Evolutionary conservation across 1,284 basidiomycete genomes (phyloP), one percentile per base, ranked within the genome.

Genomic region (Sporisorium reilianum): DNA sequence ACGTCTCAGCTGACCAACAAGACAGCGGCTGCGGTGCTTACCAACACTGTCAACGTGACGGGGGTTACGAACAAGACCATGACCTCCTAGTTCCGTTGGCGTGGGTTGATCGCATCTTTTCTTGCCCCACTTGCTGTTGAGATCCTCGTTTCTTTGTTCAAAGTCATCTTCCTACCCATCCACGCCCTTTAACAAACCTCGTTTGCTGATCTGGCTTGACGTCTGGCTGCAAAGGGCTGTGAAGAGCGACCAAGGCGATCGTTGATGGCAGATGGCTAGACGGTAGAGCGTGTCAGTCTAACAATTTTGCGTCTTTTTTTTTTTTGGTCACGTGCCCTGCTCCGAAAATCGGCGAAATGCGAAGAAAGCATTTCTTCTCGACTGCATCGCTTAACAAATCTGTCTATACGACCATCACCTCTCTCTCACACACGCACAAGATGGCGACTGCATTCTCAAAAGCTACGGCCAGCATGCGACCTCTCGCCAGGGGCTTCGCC

Each of bases 401-500:
- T 12, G 18, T 26, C 44, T 5, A 45, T 14, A 41, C 7, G n/a
- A 41, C 9, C 38, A 41, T 41, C 38, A 41, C 36, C 38, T 20
- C 36, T 18, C 16, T 9, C 38, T 9, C 16, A 38, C 14, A 38
- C 36, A 38, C 36, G n/a, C 8, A 38, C 38, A 8, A n/a, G n/a
- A 41, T 41, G 38, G 44, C 44, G 44, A 26, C 4, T 6, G 26
- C 44, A 45, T 14, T 26, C 3, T 12, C 44, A 26, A 45, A 45
- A 25, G 23, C 44, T 26, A 45, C 26, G 26, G 9, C 18, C 18
- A 42, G 44, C 25, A 44, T 61, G 45, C 61, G 56, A 28, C 3
- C 36, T 7, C 26, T 38, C 3, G n/a, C 44, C 16, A 48, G 62
- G 40, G 50, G 57, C 30, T 61, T 70, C 28, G 38, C 67, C 28